A percentile compares a stretch with the other conserved stretches of the same genome.
These are phyloP conservation scores for Talaromyces sp. DNA, from an alignment of 2,329 filamentous ascomycete species.

Conservation along the genomic window DNA sequence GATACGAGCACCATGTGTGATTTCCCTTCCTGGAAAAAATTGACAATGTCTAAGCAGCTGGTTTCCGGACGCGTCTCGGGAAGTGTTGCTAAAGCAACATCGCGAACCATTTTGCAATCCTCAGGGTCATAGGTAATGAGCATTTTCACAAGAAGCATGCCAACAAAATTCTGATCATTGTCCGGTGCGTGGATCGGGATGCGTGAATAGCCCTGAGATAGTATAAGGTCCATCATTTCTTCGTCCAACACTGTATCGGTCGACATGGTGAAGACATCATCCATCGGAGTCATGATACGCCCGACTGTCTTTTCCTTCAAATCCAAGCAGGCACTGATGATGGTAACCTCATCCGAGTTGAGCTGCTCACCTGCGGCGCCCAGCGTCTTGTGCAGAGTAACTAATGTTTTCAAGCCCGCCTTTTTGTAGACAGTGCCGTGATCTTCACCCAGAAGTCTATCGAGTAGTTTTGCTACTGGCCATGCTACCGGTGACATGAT, in stretches of 20 bases:
- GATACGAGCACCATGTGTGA: constrained; percentile 98
- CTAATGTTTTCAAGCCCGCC: constrained; percentile 90
- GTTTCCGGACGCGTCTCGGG: constrained; percentile 94
- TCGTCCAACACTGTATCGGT: constrained; percentile 91
- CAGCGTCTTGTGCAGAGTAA: constrained; percentile 87
- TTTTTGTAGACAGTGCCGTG: constrained; percentile 98
- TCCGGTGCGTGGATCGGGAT: constrained; percentile 90
- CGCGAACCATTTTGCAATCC: constrained; percentile 76
- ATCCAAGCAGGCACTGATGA: constrained; percentile 94
- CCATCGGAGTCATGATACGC: constrained; percentile 97
- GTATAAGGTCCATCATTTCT: constrained; percentile 86
- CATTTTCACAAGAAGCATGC: constrained; percentile 98
- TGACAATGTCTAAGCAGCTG: constrained; percentile 96
- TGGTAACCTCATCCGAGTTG: constrained; percentile 96
- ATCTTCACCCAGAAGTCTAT: constrained; percentile 87
- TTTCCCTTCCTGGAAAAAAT: constrained; percentile 99
- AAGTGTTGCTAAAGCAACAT: constrained; percentile 88
- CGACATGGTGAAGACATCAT: constrained; percentile 95
- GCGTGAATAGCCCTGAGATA: constrained; percentile 89
- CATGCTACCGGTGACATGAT: constrained; percentile 83
- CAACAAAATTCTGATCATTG: constrained; percentile 82
- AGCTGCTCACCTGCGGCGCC: constrained; percentile 79
- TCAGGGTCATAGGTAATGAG: constrained; percentile 98
- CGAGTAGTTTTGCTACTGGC: constrained; percentile 92
- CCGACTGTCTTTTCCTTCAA: constrained; percentile 94